phyloP scores from a whole-genome alignment of 495 filamentous ascomycete genomes.

The Aspergillus haitiensis region DNA sequence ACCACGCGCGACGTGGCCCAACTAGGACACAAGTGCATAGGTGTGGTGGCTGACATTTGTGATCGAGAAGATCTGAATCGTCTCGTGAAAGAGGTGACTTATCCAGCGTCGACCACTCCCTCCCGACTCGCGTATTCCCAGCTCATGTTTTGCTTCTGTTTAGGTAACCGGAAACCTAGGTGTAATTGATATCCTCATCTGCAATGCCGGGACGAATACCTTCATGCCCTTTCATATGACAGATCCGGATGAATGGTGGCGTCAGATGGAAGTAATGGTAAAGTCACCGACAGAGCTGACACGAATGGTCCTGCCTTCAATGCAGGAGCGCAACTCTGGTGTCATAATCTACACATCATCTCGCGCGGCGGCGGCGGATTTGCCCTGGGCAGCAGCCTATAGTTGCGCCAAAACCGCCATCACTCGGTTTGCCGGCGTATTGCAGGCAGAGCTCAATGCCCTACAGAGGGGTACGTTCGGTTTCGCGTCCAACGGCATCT shows the following conservation, averaged over 20 bases:
- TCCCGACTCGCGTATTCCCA: neutral
- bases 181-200: neutral
- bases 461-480: neutral
- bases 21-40: neutral
- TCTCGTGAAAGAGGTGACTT: neutral
- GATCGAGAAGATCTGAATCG: neutral
- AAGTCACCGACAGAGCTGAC: neutral
- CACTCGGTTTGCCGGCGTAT: neutral
- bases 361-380: neutral
- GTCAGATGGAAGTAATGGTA: neutral
- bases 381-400: neutral
- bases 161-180: neutral
- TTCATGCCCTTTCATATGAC: conserved; percentile 5
- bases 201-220: neutral
- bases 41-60: neutral
- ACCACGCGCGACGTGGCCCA: neutral
- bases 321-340: neutral
- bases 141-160: neutral
- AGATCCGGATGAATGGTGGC: neutral
- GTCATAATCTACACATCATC: neutral
- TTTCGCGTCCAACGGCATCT: neutral
- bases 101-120: neutral
- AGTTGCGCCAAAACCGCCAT: neutral
- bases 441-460: neutral
- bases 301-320: neutral